These are phyloP conservation scores for Bryoerythrophyllum caledonicum DNA, from an alignment of 225 moss, liverwort and hornwort genomes.

Conservation along the genomic window DNA sequence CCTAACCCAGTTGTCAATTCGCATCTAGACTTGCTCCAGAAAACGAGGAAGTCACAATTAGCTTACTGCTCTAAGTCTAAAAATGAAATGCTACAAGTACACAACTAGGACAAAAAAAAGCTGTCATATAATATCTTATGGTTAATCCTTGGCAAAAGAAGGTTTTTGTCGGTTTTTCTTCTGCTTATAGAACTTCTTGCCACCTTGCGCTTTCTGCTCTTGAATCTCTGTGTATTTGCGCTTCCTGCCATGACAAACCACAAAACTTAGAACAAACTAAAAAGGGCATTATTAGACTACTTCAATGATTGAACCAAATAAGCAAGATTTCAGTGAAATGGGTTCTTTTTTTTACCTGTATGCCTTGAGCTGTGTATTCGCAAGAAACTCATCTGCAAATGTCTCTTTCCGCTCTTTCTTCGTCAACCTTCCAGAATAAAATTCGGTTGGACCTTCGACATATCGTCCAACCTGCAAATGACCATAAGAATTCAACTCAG, in stretches of 20 bases:
- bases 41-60: neutral
- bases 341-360: slow-evolving; percentile 49
- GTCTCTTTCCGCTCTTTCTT: slow-evolving; percentile 86
- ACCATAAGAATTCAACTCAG: neutral
- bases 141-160: slow-evolving; percentile 58
- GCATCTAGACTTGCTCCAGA: neutral
- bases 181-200: slow-evolving; percentile 76
- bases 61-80: neutral
- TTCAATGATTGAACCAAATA: neutral
- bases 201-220: slow-evolving; percentile 69
- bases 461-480: slow-evolving; percentile 67
- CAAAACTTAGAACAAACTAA: slow-evolving; percentile 4
- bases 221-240: slow-evolving; percentile 79
- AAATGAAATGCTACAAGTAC: neutral
- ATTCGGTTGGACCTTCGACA: slow-evolving; percentile 78
- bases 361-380: slow-evolving; percentile 54
- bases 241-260: slow-evolving; percentile 49
- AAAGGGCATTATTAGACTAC: neutral
- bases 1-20: neutral
- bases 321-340: neutral
- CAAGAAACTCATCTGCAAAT: slow-evolving; percentile 88
- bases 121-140: neutral
- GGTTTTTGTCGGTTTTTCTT: slow-evolving; percentile 70
- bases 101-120: neutral
- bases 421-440: slow-evolving; percentile 87